These are phyloP conservation scores for Aureobasidium sp. DNA, from an alignment of 2,329 filamentous ascomycete genomes.

Conservation along the genomic window DNA sequence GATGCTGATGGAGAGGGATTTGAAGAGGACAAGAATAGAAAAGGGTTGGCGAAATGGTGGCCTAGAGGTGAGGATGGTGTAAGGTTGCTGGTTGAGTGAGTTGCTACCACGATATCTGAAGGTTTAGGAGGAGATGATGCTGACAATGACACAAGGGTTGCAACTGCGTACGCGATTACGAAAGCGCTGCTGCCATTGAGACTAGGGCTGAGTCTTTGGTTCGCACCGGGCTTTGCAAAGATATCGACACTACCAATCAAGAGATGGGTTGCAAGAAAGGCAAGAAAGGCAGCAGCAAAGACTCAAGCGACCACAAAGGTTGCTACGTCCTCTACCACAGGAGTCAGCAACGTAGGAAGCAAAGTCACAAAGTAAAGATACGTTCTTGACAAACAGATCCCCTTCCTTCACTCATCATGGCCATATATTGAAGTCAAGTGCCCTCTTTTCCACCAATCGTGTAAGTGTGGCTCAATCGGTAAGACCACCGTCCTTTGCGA, in stretches of 20 bases:
- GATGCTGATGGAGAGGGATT: constrained; percentile 27
- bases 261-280: constrained; percentile 10
- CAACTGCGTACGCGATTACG: constrained; percentile 90
- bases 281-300: not conserved
- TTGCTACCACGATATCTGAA: constrained; percentile 9
- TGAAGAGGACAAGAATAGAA: constrained; percentile 20
- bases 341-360: not conserved
- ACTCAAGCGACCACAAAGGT: not conserved
- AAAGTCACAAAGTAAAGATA: constrained; percentile 10
- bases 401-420: too few relatives aligned
- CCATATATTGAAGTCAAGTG: too few relatives aligned
- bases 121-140: not conserved
- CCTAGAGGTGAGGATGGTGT: constrained; percentile 42
- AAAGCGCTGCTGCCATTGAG: constrained; percentile 85
- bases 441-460: too few relatives aligned
- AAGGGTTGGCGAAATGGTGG: constrained; percentile 16
- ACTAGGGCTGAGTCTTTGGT: constrained; percentile 84
- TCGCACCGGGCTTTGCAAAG: constrained; percentile 82
- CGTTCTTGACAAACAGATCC: not conserved
- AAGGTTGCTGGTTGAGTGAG: constrained; percentile 60
- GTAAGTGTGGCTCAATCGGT: too few relatives aligned
- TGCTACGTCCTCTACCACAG: not conserved
- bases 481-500: not conserved
- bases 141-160: constrained; percentile 56
- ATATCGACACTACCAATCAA: constrained; percentile 21